Evolutionary conservation across 163 green algal species (phyloP), one percentile per base, ranked within the genome.

Genomic region (Trebouxiophyceae sp.): DNA sequence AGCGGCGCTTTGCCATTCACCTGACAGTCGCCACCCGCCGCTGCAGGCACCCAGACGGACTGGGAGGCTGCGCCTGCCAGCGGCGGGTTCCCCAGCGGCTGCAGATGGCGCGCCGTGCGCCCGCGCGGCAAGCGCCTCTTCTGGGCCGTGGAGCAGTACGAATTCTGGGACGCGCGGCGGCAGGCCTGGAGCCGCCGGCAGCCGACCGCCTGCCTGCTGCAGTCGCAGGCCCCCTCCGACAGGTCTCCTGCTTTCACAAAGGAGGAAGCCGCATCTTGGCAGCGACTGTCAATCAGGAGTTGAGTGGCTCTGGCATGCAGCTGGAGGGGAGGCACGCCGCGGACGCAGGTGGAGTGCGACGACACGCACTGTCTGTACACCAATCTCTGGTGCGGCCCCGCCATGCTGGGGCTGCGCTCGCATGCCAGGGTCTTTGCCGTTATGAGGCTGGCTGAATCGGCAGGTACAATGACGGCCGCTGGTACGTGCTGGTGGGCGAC

Each of bases 381-480:
- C 45, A 92, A 94, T 54, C 74, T 96, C 19, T 95, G 88, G 81
- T 82, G 60, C n/a, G n/a, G n/a, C n/a, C n/a, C n/a, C n/a, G n/a
- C n/a, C n/a, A n/a, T n/a, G n/a, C n/a, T n/a, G n/a, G n/a, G n/a
- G n/a, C n/a, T n/a, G n/a, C n/a, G n/a, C n/a, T n/a, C n/a, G n/a
- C n/a, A n/a, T n/a, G n/a, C n/a, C n/a, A n/a, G n/a, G n/a, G n/a
- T n/a, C n/a, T n/a, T n/a, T n/a, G n/a, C n/a, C n/a, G n/a, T n/a
- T n/a, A n/a, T n/a, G n/a, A n/a, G n/a, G n/a, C n/a, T n/a, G n/a
- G n/a, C n/a, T 45, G 3, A 20, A 5, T 6, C 30, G 55, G 45
- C 66, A 81, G 74, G 74, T 91, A 91, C 73, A 91, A 90, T 72
- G 87, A 86, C 46, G 86, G 87, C 23, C 76, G 83, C 28, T 95